Percentiles rank a stretch among this genome's conserved stretches.
Conservation (phyloP, 768 basidiomycete species). For the Rhodotorula taiwanensis region DNA sequence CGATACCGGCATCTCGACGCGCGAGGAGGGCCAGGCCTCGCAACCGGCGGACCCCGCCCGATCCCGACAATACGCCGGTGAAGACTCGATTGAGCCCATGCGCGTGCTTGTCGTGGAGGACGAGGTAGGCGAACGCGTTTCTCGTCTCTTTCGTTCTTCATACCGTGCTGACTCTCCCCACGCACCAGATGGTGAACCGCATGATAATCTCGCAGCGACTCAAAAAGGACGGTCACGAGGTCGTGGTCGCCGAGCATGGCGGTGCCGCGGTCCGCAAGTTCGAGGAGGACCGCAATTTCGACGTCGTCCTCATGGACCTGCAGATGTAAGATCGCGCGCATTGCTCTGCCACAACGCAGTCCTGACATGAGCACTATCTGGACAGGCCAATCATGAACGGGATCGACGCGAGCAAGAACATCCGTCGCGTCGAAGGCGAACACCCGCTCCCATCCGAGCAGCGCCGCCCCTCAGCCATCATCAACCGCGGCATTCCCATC, state of each 20-base stretch:
- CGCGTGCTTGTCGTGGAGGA: slow-evolving; percentile 58
- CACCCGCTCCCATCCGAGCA: slow-evolving; percentile 1
- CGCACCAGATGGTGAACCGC: slow-evolving; percentile 66
- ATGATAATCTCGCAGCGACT: slow-evolving; percentile 64
- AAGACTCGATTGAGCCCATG: slow-evolving; percentile 33
- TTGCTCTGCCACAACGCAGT: too few species aligned
- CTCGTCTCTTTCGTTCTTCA: too few species aligned
- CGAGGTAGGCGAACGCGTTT: slow-evolving; percentile 49
- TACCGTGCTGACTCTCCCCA: not conserved
- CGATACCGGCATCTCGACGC: not conserved
- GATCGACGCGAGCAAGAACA: slow-evolving; percentile 60
- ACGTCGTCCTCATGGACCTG: slow-evolving; percentile 74
- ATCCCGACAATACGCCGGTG: slow-evolving; percentile 11
- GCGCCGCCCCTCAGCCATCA: slow-evolving; percentile 48
- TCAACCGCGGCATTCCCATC: slow-evolving; percentile 66
- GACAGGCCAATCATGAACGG: slow-evolving; percentile 65
- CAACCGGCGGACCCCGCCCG: not conserved
- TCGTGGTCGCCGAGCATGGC: slow-evolving; percentile 64
- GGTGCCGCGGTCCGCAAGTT: slow-evolving; percentile 62
- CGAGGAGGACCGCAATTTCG: slow-evolving; percentile 55
- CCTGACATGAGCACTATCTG: too few species aligned
- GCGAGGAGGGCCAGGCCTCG: not conserved
- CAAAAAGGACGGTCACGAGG: slow-evolving; percentile 58
- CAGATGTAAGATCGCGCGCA: slow-evolving; percentile 50
- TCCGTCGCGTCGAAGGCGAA: slow-evolving; percentile 56